Percentiles rank a stretch among this genome's conserved stretches.
Conservation (phyloP, 2,329 filamentous ascomycete genomes). For the Pseudogymnoascus verrucosus region DNA sequence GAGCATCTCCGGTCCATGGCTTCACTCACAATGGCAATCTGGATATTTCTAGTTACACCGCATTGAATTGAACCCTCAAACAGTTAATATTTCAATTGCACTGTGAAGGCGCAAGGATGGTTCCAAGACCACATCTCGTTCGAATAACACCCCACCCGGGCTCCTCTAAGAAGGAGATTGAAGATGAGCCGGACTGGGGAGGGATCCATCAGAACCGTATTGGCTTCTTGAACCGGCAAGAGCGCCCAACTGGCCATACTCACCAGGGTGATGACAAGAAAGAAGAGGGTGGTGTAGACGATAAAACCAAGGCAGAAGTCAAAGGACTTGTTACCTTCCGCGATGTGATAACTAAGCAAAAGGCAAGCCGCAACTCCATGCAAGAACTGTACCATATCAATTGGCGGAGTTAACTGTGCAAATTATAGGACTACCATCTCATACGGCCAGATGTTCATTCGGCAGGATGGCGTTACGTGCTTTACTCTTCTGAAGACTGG, state of each 20-base stretch:
- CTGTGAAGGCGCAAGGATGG: not conserved
- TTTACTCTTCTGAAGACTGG: constrained; percentile 40
- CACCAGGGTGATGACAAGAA: constrained; percentile 25
- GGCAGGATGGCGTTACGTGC: constrained; percentile 41
- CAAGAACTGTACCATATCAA: not conserved
- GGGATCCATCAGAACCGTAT: constrained; percentile 32
- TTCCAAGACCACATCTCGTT: not conserved
- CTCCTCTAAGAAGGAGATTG: constrained; percentile 33
- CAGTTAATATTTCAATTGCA: not conserved
- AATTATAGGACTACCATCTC: constrained; percentile 35
- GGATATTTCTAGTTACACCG: not conserved
- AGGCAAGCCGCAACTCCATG: not conserved
- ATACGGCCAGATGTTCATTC: constrained; percentile 36
- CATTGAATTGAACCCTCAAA: not conserved
- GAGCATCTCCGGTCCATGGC: not conserved
- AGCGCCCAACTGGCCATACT: constrained; percentile 33
- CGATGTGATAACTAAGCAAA: constrained; percentile 27
- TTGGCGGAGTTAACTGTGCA: not conserved
- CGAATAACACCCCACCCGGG: constrained; percentile 29
- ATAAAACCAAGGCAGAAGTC: constrained; percentile 2
- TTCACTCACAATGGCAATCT: not conserved
- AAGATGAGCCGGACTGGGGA: constrained; percentile 36
- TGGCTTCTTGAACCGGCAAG: constrained; percentile 31
- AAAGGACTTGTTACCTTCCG: constrained; percentile 33
- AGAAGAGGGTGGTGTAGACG: constrained; percentile 10